Evolutionary conservation across 2,329 filamentous ascomycete genomes (phyloP), one percentile per base, ranked within the genome.

Genomic region (Hymenoscyphus albidus): DNA sequence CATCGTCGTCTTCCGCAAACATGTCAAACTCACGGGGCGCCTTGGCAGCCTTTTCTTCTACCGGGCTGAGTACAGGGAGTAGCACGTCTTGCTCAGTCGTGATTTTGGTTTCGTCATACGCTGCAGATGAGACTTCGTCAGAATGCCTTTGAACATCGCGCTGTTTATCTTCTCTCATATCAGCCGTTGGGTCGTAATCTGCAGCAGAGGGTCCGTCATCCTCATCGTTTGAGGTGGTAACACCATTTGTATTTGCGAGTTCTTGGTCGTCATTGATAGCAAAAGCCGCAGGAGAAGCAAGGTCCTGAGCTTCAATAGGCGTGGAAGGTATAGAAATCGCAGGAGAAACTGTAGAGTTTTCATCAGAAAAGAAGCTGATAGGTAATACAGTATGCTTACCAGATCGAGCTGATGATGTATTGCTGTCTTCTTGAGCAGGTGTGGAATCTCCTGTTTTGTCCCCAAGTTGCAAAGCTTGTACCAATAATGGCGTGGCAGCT

Each of bases 101-200:
- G 22, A 81, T 79, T 67, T 83, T 79, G 2, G 82, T 84, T 73
- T 89, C 85, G 68, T 85, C 82, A 70, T 88, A 87, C 32, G 81
- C 80, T 60, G 80, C 78, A 16, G 85, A 82, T 3, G 81, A 77
- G 60, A 85, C 72, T 48, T 85, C 82, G 64, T 85, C 83, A 61
- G 83, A 82, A 66, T 86, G 82, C 65, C 88, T 84, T 70, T 86
- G 82, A 69, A 88, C 87, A 72, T 91, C 87, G 64, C 89, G 86
- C 65, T 86, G 82, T 72, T 87, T 86, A 70, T 97, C 93, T 76
- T 96, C 91, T 75, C 89, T 83, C 90, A 94, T 95, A 74, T 97
- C 93, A 70, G 88, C 82, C 1, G 88, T 95, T 1, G 93, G 93
- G 74, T 97, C 92, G 75, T 97, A 97, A 76, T 97, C 92, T 65